Evolutionary conservation across 345 rosid species (phyloP), one percentile per base, ranked within the genome.

Genomic region (Lumnitzera littorea): DNA sequence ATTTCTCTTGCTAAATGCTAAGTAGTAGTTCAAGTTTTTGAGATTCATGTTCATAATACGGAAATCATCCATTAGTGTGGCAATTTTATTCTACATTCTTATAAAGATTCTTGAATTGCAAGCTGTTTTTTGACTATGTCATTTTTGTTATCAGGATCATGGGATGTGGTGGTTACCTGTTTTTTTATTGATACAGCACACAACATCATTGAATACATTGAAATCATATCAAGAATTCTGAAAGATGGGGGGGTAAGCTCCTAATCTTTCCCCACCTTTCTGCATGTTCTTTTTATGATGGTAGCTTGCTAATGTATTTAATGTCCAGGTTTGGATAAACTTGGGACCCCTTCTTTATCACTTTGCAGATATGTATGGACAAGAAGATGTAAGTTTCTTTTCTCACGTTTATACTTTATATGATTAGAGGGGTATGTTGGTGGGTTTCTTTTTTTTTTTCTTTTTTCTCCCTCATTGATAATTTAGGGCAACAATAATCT

Each of bases 111-210:
- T 17, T 15, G 25, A 8, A 12, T 13, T 53, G 31, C 3, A 12
- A 25, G 12, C 13, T 53, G 29, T 53, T 53, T 53, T 20, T 12
- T 23, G 24, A 23, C 11, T 29, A 14, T 23, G 46, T 24, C 4
- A 31, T 2, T 13, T 36, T 27, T 29, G 58, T 20, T 52, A 49
- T 78, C 89, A 94, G 99, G 96, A 62, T 71, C 64, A 62, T 90
- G 96, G 99, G 97, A 94, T 84, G 97, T 84, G 53, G 91, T 94
- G 62, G 96, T 86, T 29, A 90, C 97, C 64, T 94, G 97, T 67
- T 94, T 94, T 77, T 94, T 90, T 66, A 94, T 94, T 29, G 99
- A 90, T 69, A 90, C 99, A 0, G 96, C 99, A 54, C 99, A 94
- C 75, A 94, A 90, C 74, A 63, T 90, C 72, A 72, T 94, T 11